Base-by-base conservation (phyloP, 2,329 filamentous ascomycete genomes). In the Alternaria sp. region DNA sequence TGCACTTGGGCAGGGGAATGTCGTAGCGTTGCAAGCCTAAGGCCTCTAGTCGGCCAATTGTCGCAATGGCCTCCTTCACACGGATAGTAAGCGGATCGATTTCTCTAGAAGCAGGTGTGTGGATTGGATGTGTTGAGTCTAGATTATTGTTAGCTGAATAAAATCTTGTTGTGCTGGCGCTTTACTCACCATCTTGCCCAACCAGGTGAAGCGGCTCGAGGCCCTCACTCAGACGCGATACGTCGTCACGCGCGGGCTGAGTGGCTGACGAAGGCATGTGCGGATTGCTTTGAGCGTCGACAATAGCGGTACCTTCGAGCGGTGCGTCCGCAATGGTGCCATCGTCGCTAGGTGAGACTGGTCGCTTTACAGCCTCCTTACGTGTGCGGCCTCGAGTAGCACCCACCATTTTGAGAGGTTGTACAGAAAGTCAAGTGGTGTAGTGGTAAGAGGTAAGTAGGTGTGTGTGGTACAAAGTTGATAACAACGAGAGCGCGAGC, bases 201-300 rank as follows among this genome's bases (percentile, higher is more conserved):
- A 52, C 43, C 4, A 66, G 15, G 5, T 60, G 32, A 17, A 67
- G 47, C 6, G 65, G 50, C 28, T 65, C 61, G 10, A 59, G 49
- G 5, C 26, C 60, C 23, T 67, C 62, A 30, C 61, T 64, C 11
- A 68, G 47, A 1, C 47, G 59, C 8, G 65, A 64, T 6, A 51
- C 54, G 21, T 66, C 66, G 11, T 64, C 54, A 6, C 28, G 63
- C 2, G 21, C 30, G 8, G 50, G 57, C 12, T 49, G 32, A 9
- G 25, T 25, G 25, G 8, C 25, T 25, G 25, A 25, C 25, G 25
- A 25, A 25, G 25, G 25, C 25, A 25, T 25, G 25, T 25, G 25
- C 25, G 25, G 8, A 25, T 25, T 25, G 19, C 10, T 36, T 36
- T 36, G 32, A 30, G 28, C 6, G 32, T n/a, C 32, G 30, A 8